These are phyloP conservation scores for Trypanosoma scelopori DNA, from an alignment of 208 protist species.

Conservation along the genomic window DNA sequence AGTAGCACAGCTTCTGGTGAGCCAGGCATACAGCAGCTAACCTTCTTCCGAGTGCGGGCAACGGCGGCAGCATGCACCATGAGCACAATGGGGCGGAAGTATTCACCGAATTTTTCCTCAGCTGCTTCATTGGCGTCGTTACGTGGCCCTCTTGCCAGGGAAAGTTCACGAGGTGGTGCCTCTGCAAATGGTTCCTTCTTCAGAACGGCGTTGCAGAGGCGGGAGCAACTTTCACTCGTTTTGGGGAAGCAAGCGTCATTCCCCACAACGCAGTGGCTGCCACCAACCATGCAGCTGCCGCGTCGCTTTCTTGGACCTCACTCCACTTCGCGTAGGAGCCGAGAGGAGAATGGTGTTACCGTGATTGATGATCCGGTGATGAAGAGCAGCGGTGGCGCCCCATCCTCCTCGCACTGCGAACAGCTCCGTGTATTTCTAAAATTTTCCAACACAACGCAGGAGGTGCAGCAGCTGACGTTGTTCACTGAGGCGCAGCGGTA, in stretches of 20 bases:
- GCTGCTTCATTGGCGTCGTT: background rate
- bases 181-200: constrained; percentile 17
- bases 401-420: constrained; percentile 25
- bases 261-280: constrained; percentile 57
- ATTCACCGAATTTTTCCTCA: too few relatives aligned
- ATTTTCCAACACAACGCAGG: constrained; percentile 31
- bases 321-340: background rate
- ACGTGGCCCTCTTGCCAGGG: background rate
- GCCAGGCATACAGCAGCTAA: constrained; percentile 54
- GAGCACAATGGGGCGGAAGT: too few relatives aligned
- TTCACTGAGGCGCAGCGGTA: constrained; percentile 35
- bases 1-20: constrained; percentile 47
- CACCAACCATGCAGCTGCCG: constrained; percentile 61
- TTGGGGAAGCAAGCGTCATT: constrained; percentile 8
- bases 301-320: constrained; percentile 43
- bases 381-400: background rate
- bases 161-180: background rate
- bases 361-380: background rate
- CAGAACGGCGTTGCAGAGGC: constrained; percentile 17
- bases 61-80: constrained; percentile 1
- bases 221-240: constrained; percentile 14
- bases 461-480: constrained; percentile 35
- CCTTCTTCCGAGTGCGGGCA: constrained; percentile 38
- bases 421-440: constrained; percentile 46
- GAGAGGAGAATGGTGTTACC: background rate